A percentile compares a stretch with the other conserved stretches of the same genome.
Conservation (phyloP, 2,329 filamentous ascomycete species). For the Alternaria angustiovoidea region DNA sequence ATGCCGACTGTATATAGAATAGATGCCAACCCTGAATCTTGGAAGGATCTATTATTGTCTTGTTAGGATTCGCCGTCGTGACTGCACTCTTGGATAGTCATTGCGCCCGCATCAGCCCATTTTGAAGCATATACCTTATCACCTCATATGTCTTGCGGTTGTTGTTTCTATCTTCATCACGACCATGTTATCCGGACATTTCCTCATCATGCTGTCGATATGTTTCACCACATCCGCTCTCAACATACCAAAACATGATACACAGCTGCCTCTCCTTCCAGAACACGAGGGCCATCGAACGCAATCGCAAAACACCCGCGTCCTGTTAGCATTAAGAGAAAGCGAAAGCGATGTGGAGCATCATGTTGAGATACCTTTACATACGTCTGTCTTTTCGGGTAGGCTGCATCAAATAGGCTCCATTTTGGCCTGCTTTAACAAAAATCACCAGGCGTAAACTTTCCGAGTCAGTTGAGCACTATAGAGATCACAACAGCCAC, state of each 20-base stretch:
- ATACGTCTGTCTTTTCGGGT: no score
- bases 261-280: constrained; percentile 17
- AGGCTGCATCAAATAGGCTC: no score
- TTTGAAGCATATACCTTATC: neutral
- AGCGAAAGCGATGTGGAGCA: neutral
- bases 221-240: constrained; percentile 6
- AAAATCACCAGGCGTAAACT: no score
- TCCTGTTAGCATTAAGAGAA: constrained; percentile 26
- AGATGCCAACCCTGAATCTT: neutral
- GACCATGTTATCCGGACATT: constrained; percentile 7
- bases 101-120: neutral
- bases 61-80: neutral
- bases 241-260: constrained; percentile 12
- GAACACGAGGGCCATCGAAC: neutral
- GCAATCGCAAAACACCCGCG: constrained; percentile 1
- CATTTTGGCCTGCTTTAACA: no score
- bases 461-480: constrained; percentile 11
- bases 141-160: neutral
- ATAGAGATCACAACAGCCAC: constrained; percentile 28
- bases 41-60: neutral
- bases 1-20: neutral
- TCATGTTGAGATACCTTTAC: neutral
- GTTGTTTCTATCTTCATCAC: neutral
- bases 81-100: neutral
- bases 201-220: constrained; percentile 4